A percentile compares a stretch with the other conserved stretches of the same genome.
phyloP scores from a whole-genome alignment of 352 stramenopile genomes.

The Aphanomyces astaci region DNA sequence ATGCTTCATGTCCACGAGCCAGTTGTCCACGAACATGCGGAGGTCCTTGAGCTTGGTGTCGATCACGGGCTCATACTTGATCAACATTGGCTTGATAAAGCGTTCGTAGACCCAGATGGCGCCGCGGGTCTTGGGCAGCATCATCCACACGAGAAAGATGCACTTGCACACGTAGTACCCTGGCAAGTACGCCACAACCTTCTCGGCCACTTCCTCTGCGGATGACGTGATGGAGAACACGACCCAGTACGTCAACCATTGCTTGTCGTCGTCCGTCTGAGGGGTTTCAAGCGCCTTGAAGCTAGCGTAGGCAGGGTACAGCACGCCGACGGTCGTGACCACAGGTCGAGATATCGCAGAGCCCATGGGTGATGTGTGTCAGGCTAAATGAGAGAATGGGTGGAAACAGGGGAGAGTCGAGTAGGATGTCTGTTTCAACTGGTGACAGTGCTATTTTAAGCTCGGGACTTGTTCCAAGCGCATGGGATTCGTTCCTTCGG shows the following conservation, averaged over 20 bases:
- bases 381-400: too few relatives aligned
- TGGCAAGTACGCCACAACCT: conserved; percentile 67
- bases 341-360: conserved; percentile 21
- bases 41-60: conserved; percentile 52
- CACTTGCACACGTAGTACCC: conserved; percentile 95
- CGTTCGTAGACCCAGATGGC: conserved; percentile 58
- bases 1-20: conserved; percentile 39
- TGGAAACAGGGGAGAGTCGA: background rate
- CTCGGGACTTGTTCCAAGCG: background rate
- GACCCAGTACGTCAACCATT: conserved; percentile 94
- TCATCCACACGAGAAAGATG: conserved; percentile 93
- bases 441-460: background rate
- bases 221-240: conserved; percentile 92
- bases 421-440: background rate
- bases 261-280: conserved; percentile 49
- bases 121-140: conserved; percentile 87
- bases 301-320: conserved; percentile 60
- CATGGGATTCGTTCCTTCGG: background rate
- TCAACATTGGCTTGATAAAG: conserved; percentile 51
- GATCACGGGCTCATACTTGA: conserved; percentile 62
- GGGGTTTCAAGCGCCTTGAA: conserved; percentile 66
- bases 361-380: conserved; percentile 1
- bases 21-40: conserved; percentile 39
- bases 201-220: conserved; percentile 67
- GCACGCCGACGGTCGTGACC: conserved; percentile 29